These are phyloP conservation scores for Francoa sonchifolia DNA, from an alignment of 441 rosid genomes.

Conservation along the genomic window DNA sequence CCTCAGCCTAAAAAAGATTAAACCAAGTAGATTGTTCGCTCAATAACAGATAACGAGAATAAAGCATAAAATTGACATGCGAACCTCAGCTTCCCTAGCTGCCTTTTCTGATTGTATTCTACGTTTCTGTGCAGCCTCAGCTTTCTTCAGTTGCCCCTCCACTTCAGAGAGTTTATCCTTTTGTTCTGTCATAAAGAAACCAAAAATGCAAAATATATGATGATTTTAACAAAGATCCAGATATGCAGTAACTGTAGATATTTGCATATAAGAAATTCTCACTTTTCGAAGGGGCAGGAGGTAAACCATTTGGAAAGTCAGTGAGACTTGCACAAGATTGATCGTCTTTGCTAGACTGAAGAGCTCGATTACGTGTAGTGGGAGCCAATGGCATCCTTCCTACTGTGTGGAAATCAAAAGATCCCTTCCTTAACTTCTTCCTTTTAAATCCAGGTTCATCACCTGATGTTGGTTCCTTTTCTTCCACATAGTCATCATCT, in stretches of 20 bases:
- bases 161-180: conserved; percentile 71
- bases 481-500: conserved; percentile 50
- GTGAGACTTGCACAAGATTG: conserved; percentile 35
- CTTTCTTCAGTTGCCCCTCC: conserved; percentile 75
- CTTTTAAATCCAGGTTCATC: conserved; percentile 34
- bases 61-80: conserved; percentile 12
- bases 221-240: background rate
- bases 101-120: conserved; percentile 85
- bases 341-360: conserved; percentile 64
- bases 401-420: conserved; percentile 38
- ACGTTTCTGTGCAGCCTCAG: conserved; percentile 89
- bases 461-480: conserved; percentile 38
- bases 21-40: background rate
- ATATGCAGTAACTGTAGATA: background rate
- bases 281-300: conserved; percentile 86
- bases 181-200: conserved; percentile 36
- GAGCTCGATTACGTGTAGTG: conserved; percentile 88
- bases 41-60: conserved; percentile 6
- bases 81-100: conserved; percentile 75
- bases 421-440: conserved; percentile 54
- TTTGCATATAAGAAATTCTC: conserved; percentile 17
- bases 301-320: conserved; percentile 91
- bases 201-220: background rate
- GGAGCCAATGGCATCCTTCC: conserved; percentile 52
- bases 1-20: conserved; percentile 50